Evolutionary conservation across 2,329 filamentous ascomycete species (phyloP), one percentile per base, ranked within the genome.

Genomic region (Colletotrichum liriopes): DNA sequence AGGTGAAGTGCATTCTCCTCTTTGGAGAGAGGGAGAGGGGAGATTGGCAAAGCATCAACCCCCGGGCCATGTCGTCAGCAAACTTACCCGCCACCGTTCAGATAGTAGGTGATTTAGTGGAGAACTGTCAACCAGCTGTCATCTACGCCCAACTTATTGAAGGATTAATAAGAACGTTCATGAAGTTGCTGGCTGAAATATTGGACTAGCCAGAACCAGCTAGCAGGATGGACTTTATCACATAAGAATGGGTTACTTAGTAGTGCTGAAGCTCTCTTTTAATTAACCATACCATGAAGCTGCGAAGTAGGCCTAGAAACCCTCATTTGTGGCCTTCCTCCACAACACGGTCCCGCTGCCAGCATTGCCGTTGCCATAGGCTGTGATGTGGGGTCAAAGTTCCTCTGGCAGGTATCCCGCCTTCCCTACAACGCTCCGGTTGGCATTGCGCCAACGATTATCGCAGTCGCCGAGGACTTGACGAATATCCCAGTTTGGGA

Each of bases 401-500:
- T 18, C 18, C 12, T 35, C 47, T 16, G 12, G 23, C 43, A 14
- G 3, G 11, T 6, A 4, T 7, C 12, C n/a, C 14, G 14, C n/a
- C 7, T 29, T 6, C 26, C 11, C 29, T 49, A n/a, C 9, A n/a
- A 41, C 5, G 8, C 23, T 16, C 41, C 26, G 18, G 8, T 54
- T 2, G 47, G 14, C 8, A 4, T 26, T 6, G 60, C n/a, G 26
- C 20, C 0, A 2, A 39, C 45, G 5, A 66, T 32, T 32, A 65
- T 35, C 20, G 66, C 60, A 39, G 45, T 71, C 5, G 66, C 60
- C 9, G 59, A 65, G 1, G 52, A 64, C 37, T 29, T 14, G 1
- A 60, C n/a, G 1, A 6, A 23, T 8, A 60, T 59, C n/a, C 37
- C 60, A 0, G 71, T 73, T 43, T 71, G 71, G 20, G 59, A 47